phyloP scores from a whole-genome alignment of 2,329 filamentous ascomycete genomes.

The Teratosphaeriaceae sp. region DNA sequence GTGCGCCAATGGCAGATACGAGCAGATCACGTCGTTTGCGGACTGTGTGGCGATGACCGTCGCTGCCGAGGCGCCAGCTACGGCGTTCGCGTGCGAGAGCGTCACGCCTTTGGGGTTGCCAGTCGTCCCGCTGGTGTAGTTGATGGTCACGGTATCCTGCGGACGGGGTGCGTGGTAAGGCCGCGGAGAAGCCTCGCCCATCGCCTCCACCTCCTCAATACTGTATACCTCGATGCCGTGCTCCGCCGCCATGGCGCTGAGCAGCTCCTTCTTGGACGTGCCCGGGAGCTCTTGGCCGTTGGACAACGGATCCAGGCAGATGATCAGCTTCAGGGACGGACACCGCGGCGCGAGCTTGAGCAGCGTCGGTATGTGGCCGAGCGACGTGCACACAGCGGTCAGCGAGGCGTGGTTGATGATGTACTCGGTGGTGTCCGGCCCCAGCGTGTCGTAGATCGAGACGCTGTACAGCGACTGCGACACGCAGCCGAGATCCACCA shows the following conservation, averaged over 20 bases:
- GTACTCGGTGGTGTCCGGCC: slow-evolving; percentile 84
- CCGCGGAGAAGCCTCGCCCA: slow-evolving; percentile 65
- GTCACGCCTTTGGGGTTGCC: slow-evolving; percentile 78
- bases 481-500: slow-evolving; percentile 77
- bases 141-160: slow-evolving; percentile 79
- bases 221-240: slow-evolving; percentile 73
- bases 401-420: slow-evolving; percentile 89
- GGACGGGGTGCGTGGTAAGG: slow-evolving; percentile 64
- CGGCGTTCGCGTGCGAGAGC: slow-evolving; percentile 72
- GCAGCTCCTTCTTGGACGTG: slow-evolving; percentile 69
- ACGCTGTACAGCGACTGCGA: slow-evolving; percentile 86
- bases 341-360: slow-evolving; percentile 73
- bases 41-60: slow-evolving; percentile 48
- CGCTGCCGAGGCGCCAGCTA: slow-evolving; percentile 61
- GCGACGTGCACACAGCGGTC: slow-evolving; percentile 65
- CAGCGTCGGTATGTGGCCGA: slow-evolving; percentile 74
- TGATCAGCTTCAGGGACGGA: slow-evolving; percentile 77
- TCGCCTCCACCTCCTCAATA: slow-evolving; percentile 70
- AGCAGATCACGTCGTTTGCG: slow-evolving; percentile 62
- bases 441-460: slow-evolving; percentile 93
- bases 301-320: slow-evolving; percentile 78
- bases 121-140: slow-evolving; percentile 84
- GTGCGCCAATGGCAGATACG: slow-evolving; percentile 89
- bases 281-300: slow-evolving; percentile 64
- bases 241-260: slow-evolving; percentile 67